Evolutionary conservation across 2,329 filamentous ascomycete species (phyloP), one percentile per base, ranked within the genome.

Genomic region (Epichloe sp.): DNA sequence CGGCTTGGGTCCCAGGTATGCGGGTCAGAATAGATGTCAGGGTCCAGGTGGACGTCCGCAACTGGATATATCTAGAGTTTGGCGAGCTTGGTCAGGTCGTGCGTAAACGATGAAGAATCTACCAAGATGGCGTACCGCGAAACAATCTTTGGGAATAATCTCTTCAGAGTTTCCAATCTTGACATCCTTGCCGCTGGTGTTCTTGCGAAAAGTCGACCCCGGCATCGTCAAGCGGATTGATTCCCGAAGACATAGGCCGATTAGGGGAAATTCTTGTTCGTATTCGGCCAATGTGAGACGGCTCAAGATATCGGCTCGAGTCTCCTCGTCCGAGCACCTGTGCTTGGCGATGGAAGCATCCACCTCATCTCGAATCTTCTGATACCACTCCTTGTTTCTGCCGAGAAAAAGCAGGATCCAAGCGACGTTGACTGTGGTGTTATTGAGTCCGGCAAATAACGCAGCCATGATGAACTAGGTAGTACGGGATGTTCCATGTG

Each of bases 401-500:
- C 75, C 60, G 49, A 82, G 66, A 66, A 75, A 70, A 60, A 71
- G 54, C 54, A 80, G 60, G 54, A 79, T 63, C 69, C 72, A 79
- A 2, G 72, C 71, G 1, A 74, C 72, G 55, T 77, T 79, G 59
- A 78, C 71, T 40, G 76, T 76, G 23, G 66, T 75, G 62, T 80
- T 81, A n/a, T 79, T 56, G 36, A 76, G 65, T n/a, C 77, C 77
- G 1, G 77, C 77, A 58, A 77, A 79, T 3, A 82, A 62, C 0
- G 74, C 65, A 12, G 71, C 71, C n/a, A 80, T 63, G 36, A 78
- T 66, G 60, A 79, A 78, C 65, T 73, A 11, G 31, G 31, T 1
- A 31, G 31, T 31, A 10, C 8, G 31, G 8, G 0, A 31, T 31
- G 31, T 31, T 31, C 8, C 31, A 31, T 31, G 10, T 31, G 10